Evolutionary conservation across 148 eudicot species (phyloP), one percentile per base, ranked within the genome.

Genomic region (Suaeda aralocaspica): DNA sequence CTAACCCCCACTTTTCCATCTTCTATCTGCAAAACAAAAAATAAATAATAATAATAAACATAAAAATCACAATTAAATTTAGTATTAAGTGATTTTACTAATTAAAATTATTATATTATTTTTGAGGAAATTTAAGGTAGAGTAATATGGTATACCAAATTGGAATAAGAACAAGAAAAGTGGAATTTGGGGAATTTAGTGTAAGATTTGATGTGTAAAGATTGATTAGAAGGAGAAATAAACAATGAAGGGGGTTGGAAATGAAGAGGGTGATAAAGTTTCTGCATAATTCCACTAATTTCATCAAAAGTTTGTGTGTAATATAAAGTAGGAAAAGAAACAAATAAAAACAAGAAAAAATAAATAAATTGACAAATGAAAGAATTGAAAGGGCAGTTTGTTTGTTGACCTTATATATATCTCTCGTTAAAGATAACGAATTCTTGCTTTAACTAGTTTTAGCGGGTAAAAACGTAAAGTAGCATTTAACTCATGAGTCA

Each of bases 81-180:
- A 30, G 31, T 13, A 45, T 11, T 6, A n/a, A n/a, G n/a, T n/a
- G n/a, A n/a, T n/a, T n/a, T n/a, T n/a, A n/a, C n/a, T 26, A 52
- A 36, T 13, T 15, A 12, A 22, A 14, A 24, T 69, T 18, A 31
- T 1, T 1, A 22, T 16, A 21, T 4, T 2, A 4, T 22, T 21
- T 6, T 22, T 21, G 3, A n/a, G 63, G 1, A 12, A 10, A 4
- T 6, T 39, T 59, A 19, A 6, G 26, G 65, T 34, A 2, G 9
- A 36, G 0, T 36, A 36, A 36, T 36, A 36, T 36, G 41, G 39
- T 3, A 2, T 70, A 68, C 82, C 76, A 67, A 51, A 25, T 72
- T 59, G 68, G 79, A 42, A 9, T 77, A 76, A 31, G 79, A 81
- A 25, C 74, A 81, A 2, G 64, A 62, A 49, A 78, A 25, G 14